Conservation (phyloP, 2,329 filamentous ascomycete species). For the Claviceps spartinae region DNA sequence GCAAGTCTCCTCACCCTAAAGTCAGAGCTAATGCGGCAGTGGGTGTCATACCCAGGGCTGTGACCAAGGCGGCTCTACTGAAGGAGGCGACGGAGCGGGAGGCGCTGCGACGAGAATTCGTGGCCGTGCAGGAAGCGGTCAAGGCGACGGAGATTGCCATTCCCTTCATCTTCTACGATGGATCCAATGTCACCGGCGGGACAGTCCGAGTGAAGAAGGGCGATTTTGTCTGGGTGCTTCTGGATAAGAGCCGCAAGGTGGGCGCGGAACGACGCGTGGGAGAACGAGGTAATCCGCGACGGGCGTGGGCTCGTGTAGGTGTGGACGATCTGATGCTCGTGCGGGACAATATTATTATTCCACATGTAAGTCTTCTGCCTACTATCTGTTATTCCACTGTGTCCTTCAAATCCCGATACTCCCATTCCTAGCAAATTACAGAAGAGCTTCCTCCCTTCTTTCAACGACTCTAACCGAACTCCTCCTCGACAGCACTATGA, state of each 20-base stretch:
- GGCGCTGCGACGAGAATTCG: slow-evolving; percentile 67
- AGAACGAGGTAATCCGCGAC: slow-evolving; percentile 48
- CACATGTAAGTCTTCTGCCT: slow-evolving; percentile 55
- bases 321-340: slow-evolving; percentile 95
- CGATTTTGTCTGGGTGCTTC: slow-evolving; percentile 81
- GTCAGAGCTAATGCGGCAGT: slow-evolving; percentile 51
- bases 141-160: slow-evolving; percentile 82
- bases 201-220: slow-evolving; percentile 82
- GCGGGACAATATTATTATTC: slow-evolving; percentile 78
- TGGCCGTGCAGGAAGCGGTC: slow-evolving; percentile 69
- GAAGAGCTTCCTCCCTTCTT: background rate
- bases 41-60: slow-evolving; percentile 50
- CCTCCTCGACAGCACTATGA: slow-evolving; percentile 64
- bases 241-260: slow-evolving; percentile 83
- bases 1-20: slow-evolving; percentile 19
- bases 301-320: slow-evolving; percentile 84
- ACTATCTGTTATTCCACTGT: background rate
- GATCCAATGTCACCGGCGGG: slow-evolving; percentile 76
- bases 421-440: background rate
- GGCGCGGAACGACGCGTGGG: slow-evolving; percentile 71
- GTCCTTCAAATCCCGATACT: background rate
- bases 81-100: slow-evolving; percentile 70
- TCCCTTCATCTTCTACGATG: slow-evolving; percentile 95
- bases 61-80: slow-evolving; percentile 60
- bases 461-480: background rate